A percentile compares a stretch with the other conserved stretches of the same genome.
These are phyloP conservation scores for Cytospora chrysosperma DNA, from an alignment of 2,329 filamentous ascomycete species.

Conservation along the genomic window DNA sequence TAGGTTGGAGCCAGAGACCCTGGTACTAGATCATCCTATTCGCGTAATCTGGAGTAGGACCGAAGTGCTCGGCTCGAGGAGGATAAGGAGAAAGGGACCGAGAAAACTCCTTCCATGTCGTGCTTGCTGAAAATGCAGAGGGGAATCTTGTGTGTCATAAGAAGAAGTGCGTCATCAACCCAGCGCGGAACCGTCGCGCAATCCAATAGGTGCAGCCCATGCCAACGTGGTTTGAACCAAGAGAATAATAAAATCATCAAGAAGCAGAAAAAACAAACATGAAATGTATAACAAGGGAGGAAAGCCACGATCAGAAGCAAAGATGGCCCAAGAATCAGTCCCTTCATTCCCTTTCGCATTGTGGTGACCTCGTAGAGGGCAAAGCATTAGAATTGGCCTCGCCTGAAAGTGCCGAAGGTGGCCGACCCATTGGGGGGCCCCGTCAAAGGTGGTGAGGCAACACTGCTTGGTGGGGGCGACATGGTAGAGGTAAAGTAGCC, in stretches of 20 bases:
- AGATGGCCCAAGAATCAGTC: neutral
- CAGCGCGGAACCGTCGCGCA: conserved; percentile 7
- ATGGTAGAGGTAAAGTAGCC: conserved; percentile 2
- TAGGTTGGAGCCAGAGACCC: conserved; percentile 9
- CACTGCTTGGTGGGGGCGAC: neutral
- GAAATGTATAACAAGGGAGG: neutral
- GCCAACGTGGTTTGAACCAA: conserved; percentile 7
- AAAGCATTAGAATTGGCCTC: conserved; percentile 9
- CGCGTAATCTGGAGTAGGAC: conserved; percentile 7
- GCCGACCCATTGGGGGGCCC: neutral
- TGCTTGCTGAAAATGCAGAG: conserved; percentile 10
- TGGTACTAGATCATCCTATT: conserved; percentile 19
- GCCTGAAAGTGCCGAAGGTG: conserved; percentile 3
- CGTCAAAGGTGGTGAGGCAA: neutral
- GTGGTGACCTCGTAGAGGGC: neutral
- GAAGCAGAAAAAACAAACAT: neutral
- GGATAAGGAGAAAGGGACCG: conserved; percentile 10
- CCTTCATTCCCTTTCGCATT: neutral
- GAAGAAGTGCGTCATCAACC: conserved; percentile 8
- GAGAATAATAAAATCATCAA: conserved; percentile 1
- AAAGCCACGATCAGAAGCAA: neutral
- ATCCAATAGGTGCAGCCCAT: conserved; percentile 7
- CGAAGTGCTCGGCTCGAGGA: conserved; percentile 11
- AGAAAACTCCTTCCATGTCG: conserved; percentile 23
- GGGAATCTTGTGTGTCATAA: conserved; percentile 19